These are phyloP conservation scores for Phycomyces nitens DNA, from an alignment of 192 early-diverging fungal genomes.

Conservation along the genomic window DNA sequence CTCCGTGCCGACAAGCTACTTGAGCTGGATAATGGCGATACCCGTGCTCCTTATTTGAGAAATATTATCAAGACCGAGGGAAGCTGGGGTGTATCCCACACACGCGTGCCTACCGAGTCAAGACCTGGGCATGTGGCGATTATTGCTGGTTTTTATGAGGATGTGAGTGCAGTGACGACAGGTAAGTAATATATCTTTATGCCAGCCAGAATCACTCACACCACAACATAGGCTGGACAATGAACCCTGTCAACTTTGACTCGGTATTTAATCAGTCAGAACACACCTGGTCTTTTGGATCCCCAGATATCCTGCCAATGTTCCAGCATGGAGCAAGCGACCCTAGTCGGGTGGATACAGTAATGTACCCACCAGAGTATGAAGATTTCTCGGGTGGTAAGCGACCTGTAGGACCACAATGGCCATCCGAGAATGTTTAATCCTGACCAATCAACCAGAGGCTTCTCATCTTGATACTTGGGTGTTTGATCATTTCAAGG, in stretches of 20 bases:
- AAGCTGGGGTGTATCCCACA: constrained; percentile 84
- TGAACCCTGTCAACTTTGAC: constrained; percentile 96
- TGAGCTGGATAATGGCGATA: constrained; percentile 56
- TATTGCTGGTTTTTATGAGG: constrained; percentile 97
- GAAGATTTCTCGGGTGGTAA: constrained; percentile 84
- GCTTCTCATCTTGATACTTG: constrained; percentile 83
- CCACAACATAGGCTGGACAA: constrained; percentile 98
- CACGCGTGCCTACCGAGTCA: constrained; percentile 93
- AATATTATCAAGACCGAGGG: constrained; percentile 56
- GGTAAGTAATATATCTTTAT: constrained; percentile 39
- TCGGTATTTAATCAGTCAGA: constrained; percentile 91
- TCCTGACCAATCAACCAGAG: constrained; percentile 46
- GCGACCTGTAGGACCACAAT: neutral
- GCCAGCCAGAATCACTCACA: too few species aligned
- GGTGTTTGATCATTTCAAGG: constrained; percentile 85
- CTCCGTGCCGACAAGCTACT: constrained; percentile 90
- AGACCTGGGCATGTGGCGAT: constrained; percentile 96
- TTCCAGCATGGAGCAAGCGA: constrained; percentile 90
- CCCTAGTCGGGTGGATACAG: constrained; percentile 72
- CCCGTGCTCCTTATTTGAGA: constrained; percentile 57
- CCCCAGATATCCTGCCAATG: constrained; percentile 96
- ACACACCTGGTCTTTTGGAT: constrained; percentile 97
- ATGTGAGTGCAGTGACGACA: constrained; percentile 95
- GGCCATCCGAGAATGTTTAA: neutral
- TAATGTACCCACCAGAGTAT: constrained; percentile 83